These are phyloP conservation scores for Venturia asperata DNA, from an alignment of 2,329 filamentous ascomycete species.

Conservation along the genomic window DNA sequence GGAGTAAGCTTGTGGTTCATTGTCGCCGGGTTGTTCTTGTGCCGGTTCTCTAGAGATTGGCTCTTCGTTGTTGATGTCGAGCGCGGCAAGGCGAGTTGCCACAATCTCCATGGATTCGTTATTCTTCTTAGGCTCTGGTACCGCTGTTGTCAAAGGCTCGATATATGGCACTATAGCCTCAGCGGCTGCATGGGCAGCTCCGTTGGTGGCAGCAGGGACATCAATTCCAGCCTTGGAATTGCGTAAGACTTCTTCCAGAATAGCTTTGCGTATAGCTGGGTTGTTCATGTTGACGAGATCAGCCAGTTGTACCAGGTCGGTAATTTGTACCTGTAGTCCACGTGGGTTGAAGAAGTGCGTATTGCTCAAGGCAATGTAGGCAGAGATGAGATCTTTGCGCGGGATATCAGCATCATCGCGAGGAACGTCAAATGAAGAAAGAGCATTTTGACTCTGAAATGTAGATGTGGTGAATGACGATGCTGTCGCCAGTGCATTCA, in stretches of 20 bases:
- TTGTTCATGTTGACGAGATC: constrained; percentile 18
- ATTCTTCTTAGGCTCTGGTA: constrained; percentile 16
- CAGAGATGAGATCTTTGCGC: constrained; percentile 12
- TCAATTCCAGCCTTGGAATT: constrained; percentile 14
- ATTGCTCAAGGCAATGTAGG: constrained; percentile 17
- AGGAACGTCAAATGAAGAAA: constrained; percentile 5
- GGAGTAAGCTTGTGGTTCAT: neutral
- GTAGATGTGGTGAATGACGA: constrained; percentile 11
- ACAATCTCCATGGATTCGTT: constrained; percentile 11
- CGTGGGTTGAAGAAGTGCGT: constrained; percentile 19
- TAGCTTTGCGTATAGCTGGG: constrained; percentile 2
- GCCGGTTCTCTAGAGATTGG: neutral
- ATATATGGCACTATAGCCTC: constrained; percentile 18
- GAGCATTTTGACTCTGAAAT: neutral
- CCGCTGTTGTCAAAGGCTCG: constrained; percentile 14
- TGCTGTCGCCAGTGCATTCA: constrained; percentile 15
- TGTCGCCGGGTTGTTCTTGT: neutral
- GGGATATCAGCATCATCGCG: constrained; percentile 11
- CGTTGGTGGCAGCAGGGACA: constrained; percentile 14
- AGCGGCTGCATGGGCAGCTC: constrained; percentile 17
- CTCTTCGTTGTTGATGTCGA: neutral
- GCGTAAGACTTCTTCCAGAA: constrained; percentile 14
- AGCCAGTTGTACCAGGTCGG: constrained; percentile 14
- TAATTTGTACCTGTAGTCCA: constrained; percentile 14
- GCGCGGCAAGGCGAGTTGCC: constrained; percentile 7